phyloP scores from a whole-genome alignment of 23 red algal genomes.

The Chondrus crispus region DNA sequence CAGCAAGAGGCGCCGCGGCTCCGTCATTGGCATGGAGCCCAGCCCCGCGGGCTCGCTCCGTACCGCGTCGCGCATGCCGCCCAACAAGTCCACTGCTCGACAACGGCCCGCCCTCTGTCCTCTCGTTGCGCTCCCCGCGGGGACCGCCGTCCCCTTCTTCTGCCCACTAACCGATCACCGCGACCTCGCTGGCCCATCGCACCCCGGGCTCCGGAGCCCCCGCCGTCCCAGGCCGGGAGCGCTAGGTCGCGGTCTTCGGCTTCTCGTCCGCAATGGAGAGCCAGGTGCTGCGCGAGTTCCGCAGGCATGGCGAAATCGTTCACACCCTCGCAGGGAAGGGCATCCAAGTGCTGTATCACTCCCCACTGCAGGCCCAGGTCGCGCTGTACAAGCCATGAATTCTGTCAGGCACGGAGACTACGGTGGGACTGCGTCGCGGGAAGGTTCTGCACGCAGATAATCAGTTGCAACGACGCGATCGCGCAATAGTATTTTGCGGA shows the following conservation, averaged over 20 bases:
- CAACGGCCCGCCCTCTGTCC: slow-evolving; percentile 28
- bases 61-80: slow-evolving; percentile 22
- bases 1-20: no score
- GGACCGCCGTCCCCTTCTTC: slow-evolving; percentile 22
- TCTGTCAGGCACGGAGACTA: slow-evolving; percentile 31
- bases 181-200: slow-evolving; percentile 6
- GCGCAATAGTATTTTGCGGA: slow-evolving; percentile 94
- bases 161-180: background rate
- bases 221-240: background rate
- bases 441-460: slow-evolving; percentile 78
- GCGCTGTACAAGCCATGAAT: slow-evolving; percentile 44
- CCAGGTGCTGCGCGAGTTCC: slow-evolving; percentile 69
- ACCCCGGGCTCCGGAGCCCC: background rate
- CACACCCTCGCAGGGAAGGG: slow-evolving; percentile 50
- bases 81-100: slow-evolving; percentile 38
- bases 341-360: slow-evolving; percentile 77
- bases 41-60: background rate
- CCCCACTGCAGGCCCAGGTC: slow-evolving; percentile 60
- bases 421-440: slow-evolving; percentile 47
- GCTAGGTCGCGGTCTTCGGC: slow-evolving; percentile 88
- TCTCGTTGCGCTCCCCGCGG: slow-evolving; percentile 16
- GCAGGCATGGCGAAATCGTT: slow-evolving; percentile 68
- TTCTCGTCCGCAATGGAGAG: slow-evolving; percentile 65
- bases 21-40: no score
- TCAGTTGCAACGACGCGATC: slow-evolving; percentile 72